Evolutionary conservation across 495 filamentous ascomycete genomes (phyloP).

Genomic region (Extremus antarcticus): DNA sequence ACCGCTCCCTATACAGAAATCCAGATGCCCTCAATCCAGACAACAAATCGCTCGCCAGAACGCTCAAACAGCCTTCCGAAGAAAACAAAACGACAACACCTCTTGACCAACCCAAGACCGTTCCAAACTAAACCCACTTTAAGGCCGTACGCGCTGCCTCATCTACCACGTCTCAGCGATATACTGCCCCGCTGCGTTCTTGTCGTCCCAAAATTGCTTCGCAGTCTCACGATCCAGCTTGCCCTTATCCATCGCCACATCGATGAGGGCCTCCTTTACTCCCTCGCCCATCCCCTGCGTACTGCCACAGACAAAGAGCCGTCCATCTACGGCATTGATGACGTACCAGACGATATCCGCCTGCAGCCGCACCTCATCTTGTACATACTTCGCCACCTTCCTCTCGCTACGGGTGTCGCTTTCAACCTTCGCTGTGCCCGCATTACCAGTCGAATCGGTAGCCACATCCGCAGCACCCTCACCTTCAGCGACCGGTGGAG

Average conservation of each 20-base stretch:
- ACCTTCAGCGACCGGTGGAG: constrained; percentile 19
- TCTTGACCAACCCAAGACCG: not conserved
- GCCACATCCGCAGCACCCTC: not conserved
- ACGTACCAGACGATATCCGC: constrained; percentile 95
- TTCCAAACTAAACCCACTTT: not conserved
- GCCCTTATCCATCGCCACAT: constrained; percentile 51
- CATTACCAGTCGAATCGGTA: not conserved
- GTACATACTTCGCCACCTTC: constrained; percentile 31
- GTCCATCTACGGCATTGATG: constrained; percentile 82
- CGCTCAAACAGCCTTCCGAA: too few species aligned
- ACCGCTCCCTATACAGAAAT: not conserved
- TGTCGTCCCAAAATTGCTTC: constrained; percentile 37
- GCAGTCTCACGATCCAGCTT: constrained; percentile 37
- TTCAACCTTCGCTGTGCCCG: not conserved
- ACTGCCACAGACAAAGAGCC: constrained; percentile 91
- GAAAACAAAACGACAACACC: not conserved
- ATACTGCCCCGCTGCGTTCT: constrained; percentile 33
- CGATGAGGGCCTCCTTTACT: constrained; percentile 48
- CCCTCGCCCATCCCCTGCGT: constrained; percentile 96
- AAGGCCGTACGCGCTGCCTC: too few species aligned
- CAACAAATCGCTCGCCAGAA: not conserved
- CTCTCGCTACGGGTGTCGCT: not conserved
- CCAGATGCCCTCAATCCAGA: not conserved
- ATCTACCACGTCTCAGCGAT: constrained; percentile 29
- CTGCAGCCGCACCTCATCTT: constrained; percentile 49